Conservation (phyloP, 2,329 filamentous ascomycete species). For the Aspergillus brasiliensis region DNA sequence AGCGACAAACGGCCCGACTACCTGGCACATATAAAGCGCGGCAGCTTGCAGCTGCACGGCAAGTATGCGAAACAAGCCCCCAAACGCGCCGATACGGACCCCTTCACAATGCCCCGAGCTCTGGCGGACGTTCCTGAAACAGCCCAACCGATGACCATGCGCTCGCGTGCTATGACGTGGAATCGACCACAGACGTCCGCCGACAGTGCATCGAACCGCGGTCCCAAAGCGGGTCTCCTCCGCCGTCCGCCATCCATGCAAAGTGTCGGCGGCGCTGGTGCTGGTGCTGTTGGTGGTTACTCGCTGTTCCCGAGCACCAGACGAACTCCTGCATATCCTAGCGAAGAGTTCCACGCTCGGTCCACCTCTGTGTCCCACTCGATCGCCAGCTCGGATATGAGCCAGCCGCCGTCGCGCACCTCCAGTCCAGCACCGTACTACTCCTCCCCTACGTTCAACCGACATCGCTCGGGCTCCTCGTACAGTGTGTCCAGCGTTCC, state of each 20-base stretch:
- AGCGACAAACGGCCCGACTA: slow-evolving; percentile 9
- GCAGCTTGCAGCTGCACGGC: slow-evolving; percentile 14
- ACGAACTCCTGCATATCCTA: slow-evolving; percentile 13
- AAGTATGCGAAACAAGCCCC: slow-evolving; percentile 3
- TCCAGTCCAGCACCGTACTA: slow-evolving; percentile 23
- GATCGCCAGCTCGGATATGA: slow-evolving; percentile 20
- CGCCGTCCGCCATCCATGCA: slow-evolving; percentile 29
- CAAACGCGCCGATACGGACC: background rate
- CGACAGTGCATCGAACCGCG: slow-evolving; percentile 1
- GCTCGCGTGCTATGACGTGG: slow-evolving; percentile 27
- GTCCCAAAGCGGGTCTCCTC: slow-evolving; percentile 1
- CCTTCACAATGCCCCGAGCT: slow-evolving; percentile 23
- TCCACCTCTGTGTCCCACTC: slow-evolving; percentile 23
- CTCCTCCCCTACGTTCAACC: slow-evolving; percentile 22
- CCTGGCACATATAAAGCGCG: slow-evolving; percentile 3
- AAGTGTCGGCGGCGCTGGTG: slow-evolving; percentile 22
- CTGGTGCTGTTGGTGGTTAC: slow-evolving; percentile 20
- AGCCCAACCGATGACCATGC: slow-evolving; percentile 18
- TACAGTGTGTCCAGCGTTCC: slow-evolving; percentile 29
- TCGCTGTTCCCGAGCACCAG: slow-evolving; percentile 18
- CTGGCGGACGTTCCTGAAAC: slow-evolving; percentile 29
- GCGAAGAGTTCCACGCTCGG: slow-evolving; percentile 18
- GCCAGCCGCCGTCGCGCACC: slow-evolving; percentile 22
- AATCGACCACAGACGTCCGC: slow-evolving; percentile 26
- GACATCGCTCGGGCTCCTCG: slow-evolving; percentile 24